These are phyloP conservation scores for Paraconiothyrium brasiliense DNA, from an alignment of 2,329 filamentous ascomycete genomes.

Conservation along the genomic window DNA sequence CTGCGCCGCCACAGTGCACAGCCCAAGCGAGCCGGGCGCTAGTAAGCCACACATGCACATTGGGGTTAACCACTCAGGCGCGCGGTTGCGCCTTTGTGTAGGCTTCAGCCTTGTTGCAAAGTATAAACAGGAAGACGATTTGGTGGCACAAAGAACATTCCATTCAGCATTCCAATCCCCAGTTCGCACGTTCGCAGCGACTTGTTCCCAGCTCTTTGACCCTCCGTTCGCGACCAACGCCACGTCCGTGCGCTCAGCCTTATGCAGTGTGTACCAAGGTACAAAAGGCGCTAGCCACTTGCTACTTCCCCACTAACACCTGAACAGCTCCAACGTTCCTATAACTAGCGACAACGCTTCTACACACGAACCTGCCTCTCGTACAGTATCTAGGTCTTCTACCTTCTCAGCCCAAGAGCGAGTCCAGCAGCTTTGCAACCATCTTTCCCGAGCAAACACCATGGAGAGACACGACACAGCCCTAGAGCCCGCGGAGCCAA, in stretches of 20 bases:
- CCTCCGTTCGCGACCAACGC: conserved; percentile 1
- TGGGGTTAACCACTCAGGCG: neutral
- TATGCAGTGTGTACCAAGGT: conserved; percentile 13
- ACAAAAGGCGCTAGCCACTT: neutral
- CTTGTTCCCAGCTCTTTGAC: neutral
- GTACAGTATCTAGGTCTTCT: conserved; percentile 1
- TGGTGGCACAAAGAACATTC: neutral
- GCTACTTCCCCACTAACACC: neutral
- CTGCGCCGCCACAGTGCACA: conserved; percentile 2
- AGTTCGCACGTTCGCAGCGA: neutral
- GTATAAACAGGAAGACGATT: neutral
- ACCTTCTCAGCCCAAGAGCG: conserved; percentile 16
- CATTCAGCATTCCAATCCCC: neutral
- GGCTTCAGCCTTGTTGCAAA: neutral
- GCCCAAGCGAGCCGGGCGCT: neutral
- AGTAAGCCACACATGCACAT: neutral
- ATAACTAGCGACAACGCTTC: neutral
- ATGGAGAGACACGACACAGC: conserved; percentile 1
- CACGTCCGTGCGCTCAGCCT: conserved; percentile 12
- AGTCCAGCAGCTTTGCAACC: conserved; percentile 20
- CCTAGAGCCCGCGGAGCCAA: no score
- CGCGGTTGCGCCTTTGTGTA: neutral
- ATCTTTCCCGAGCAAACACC: conserved; percentile 18
- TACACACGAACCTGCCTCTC: neutral
- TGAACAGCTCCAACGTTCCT: neutral